Base-by-base conservation (phyloP, 2,329 filamentous ascomycete genomes). In the Arthrobotrys iridis region DNA sequence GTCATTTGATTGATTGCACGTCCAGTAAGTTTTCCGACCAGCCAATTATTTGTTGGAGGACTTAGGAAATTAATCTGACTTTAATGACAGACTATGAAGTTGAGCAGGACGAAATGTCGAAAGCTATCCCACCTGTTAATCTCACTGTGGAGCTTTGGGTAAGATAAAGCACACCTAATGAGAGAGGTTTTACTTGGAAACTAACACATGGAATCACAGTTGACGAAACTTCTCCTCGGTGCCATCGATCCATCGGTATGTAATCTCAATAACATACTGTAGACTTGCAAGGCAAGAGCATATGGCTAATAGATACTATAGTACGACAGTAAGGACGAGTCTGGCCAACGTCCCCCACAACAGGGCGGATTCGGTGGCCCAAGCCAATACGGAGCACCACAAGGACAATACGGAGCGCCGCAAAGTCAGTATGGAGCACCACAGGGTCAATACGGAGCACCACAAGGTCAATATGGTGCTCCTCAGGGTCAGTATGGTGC, bases 121-220 rank as follows among this genome's bases (percentile, higher is more conserved):
- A 85, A 55, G 86, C 87, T 26, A 85, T 86, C 71, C 88, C 88
- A 5, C 87, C 88, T 2, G 86, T 90, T 26, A 85, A 89, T 77
- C 82, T 90, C 41, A 89, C 88, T 2, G 87, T 88, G 7, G 88
- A 90, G 78, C 85, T 89, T 62, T 90, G 88, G 88, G 85, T 85
- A 80, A 43, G 77, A 63, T 65, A 2, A 52, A 5, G 3, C 26
- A 8, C 8, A n/a, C 1, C 11, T 15, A 22, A 1, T 18, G 18
- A n/a, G 8, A 28, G 6, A 3, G 18, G 18, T 63, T 24, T 10
- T n/a, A 35, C 46, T 26, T 3, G 8, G 13, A 24, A 7, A 41
- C 15, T 48, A 20, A 60, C 46, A 33, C 37, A 10, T 6, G n/a
- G 15, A 24, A 55, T 60, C 37, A 10, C 76, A 78, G 78, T 77